Base-by-base conservation (phyloP, 805 yeast genomes). In the Kuraishia ogatae region DNA sequence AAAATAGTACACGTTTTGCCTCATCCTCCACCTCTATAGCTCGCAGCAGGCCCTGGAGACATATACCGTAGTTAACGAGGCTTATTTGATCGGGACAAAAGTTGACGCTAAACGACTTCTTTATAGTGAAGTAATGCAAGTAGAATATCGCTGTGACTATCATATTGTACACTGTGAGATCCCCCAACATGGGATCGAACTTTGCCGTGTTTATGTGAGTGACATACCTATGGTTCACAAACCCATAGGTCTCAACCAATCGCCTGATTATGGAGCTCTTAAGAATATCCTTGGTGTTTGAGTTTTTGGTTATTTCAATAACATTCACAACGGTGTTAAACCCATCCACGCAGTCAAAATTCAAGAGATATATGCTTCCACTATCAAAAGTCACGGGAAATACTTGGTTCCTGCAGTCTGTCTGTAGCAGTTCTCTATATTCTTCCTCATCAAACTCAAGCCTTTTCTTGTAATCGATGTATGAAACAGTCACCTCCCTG, bases 181-280 rank as follows among this genome's bases (percentile, higher is more conserved):
- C 58, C 21, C 58, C 57, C 24, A 66, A 54, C 43, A 35, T 35
- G 19, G 23, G 46, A 13, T 56, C 50, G 13, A 59, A 61, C 22
- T 65, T 60, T 20, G 64, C 57, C 1, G 58, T 56, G 35, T 66
- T 57, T 28, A 70, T 59, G 22, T 62, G 59, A 24, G 56, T 58
- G 28, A 69, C 58, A 22, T 67, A 50, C 47, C 64, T 54, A 8
- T 60, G 62, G 50, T 63, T 60, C 39, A 63, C 60, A 61, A 67
- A 65, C 4, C 68, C 70, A 50, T 68, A 68, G 59, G 65, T 55
- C 54, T 69, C 72, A 47, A 68, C 62, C 28, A 70, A 50, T 52
- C 65, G 61, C 43, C 60, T 61, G 39, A 69, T 61, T 3, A 70
- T 61, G 52, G 59, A 58, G 19, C 62, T 58, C 54, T 62, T 67